Percentiles rank a stretch among this genome's conserved stretches.
Evolutionary conservation across 768 basidiomycete genomes (phyloP).

Genomic region (Russula emetica): DNA sequence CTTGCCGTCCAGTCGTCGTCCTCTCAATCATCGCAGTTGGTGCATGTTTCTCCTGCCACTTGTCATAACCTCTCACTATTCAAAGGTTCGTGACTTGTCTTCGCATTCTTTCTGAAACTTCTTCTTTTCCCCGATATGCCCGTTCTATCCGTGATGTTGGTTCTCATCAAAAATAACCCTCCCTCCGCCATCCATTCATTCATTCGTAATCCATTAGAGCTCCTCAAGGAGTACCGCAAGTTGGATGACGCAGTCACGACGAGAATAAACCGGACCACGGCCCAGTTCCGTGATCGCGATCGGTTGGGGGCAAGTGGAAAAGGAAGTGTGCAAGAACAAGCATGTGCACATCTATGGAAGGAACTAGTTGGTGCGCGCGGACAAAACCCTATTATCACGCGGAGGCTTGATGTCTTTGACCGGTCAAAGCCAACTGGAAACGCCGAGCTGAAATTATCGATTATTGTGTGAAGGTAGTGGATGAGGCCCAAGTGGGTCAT

Average conservation of each 20-base stretch:
- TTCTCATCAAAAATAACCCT: conserved; percentile 8
- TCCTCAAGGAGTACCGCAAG: conserved; percentile 75
- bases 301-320: conserved; percentile 44
- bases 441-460: conserved; percentile 67
- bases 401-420: conserved; percentile 27
- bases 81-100: conserved; percentile 49
- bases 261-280: conserved; percentile 75
- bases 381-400: conserved; percentile 26
- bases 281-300: conserved; percentile 69
- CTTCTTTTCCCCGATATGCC: conserved; percentile 4
- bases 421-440: conserved; percentile 51
- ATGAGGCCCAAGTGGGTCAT: conserved; percentile 45
- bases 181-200: too few relatives aligned
- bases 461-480: conserved; percentile 70
- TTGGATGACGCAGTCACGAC: conserved; percentile 77
- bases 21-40: conserved; percentile 51
- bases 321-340: conserved; percentile 63
- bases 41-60: conserved; percentile 69
- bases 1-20: conserved; percentile 68
- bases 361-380: conserved; percentile 61
- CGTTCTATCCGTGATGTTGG: background rate
- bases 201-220: conserved; percentile 44
- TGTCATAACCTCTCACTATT: conserved; percentile 73
- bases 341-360: conserved; percentile 72
- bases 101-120: background rate